Percentiles rank a stretch among this genome's conserved stretches.
These are phyloP conservation scores for Pythium oligandrum DNA, from an alignment of 352 stramenopile species.

Conservation along the genomic window DNA sequence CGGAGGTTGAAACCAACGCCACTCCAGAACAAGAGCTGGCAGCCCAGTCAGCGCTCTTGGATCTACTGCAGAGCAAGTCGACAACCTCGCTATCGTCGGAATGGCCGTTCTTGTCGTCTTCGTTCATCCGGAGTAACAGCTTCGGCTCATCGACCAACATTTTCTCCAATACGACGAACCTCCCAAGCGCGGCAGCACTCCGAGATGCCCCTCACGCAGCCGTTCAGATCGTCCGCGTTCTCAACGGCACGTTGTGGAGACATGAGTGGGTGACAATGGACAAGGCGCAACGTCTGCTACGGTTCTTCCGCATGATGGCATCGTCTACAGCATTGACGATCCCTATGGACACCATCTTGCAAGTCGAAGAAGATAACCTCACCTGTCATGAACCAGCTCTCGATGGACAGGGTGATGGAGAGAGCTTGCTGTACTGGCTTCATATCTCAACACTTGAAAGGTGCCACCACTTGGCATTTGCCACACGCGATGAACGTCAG, in stretches of 20 bases:
- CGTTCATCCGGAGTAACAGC: conserved; percentile 14
- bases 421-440: conserved; percentile 37
- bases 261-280: conserved; percentile 57
- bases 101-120: conserved; percentile 23
- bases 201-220: conserved; percentile 19
- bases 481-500: conserved; percentile 22
- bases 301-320: conserved; percentile 42
- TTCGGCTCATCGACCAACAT: conserved; percentile 18
- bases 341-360: conserved; percentile 24
- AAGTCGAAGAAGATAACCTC: conserved; percentile 15
- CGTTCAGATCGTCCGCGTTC: conserved; percentile 37
- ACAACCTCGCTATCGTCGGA: conserved; percentile 16
- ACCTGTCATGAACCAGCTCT: neutral
- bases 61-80: conserved; percentile 22
- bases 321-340: conserved; percentile 30
- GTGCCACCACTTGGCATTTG: conserved; percentile 49
- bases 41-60: conserved; percentile 20
- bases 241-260: conserved; percentile 32
- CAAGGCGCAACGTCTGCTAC: conserved; percentile 22
- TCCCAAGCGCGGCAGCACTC: neutral
- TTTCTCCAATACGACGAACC: neutral
- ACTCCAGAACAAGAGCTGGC: conserved; percentile 11
- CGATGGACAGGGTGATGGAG: no score
- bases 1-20: neutral
- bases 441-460: conserved; percentile 32